Evolutionary conservation across 2,329 filamentous ascomycete species (phyloP).

Genomic region (Moelleriella libera): DNA sequence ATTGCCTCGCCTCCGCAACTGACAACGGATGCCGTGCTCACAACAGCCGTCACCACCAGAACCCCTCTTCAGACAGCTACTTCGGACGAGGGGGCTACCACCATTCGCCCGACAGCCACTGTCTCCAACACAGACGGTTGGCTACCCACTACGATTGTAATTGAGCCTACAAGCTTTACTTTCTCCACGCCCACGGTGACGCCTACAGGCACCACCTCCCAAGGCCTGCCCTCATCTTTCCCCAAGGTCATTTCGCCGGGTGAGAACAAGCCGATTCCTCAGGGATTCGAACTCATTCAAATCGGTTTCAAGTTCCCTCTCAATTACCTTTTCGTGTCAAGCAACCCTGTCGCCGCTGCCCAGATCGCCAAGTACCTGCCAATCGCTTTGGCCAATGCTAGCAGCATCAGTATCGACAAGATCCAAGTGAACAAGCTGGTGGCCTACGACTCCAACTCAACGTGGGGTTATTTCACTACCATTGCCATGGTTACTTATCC

Average conservation of each 20-base stretch:
- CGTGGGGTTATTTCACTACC: slow-evolving; percentile 69
- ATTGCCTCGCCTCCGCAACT: not conserved
- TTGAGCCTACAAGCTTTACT: slow-evolving; percentile 29
- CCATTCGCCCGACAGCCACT: slow-evolving; percentile 26
- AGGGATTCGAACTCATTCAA: slow-evolving; percentile 60
- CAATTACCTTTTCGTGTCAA: slow-evolving; percentile 74
- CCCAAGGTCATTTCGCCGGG: slow-evolving; percentile 65
- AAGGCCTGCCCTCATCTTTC: slow-evolving; percentile 48
- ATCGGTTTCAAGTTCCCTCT: slow-evolving; percentile 70
- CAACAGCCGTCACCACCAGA: slow-evolving; percentile 7
- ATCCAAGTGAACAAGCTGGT: slow-evolving; percentile 41
- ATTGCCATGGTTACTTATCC: slow-evolving; percentile 58
- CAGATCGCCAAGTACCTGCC: slow-evolving; percentile 80
- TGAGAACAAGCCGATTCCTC: slow-evolving; percentile 35
- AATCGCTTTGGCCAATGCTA: slow-evolving; percentile 40
- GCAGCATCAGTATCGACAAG: slow-evolving; percentile 33
- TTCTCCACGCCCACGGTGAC: slow-evolving; percentile 15
- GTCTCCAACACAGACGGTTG: slow-evolving; percentile 26
- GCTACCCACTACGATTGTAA: slow-evolving; percentile 48
- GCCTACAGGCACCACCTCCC: slow-evolving; percentile 27
- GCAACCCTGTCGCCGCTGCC: slow-evolving; percentile 54
- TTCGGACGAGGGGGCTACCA: slow-evolving; percentile 17
- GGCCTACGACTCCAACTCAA: slow-evolving; percentile 58
- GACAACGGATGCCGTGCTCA: not conserved
- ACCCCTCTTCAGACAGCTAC: slow-evolving; percentile 6